phyloP scores from a whole-genome alignment of 1,139 yeast genomes.

The Candida sojae region DNA sequence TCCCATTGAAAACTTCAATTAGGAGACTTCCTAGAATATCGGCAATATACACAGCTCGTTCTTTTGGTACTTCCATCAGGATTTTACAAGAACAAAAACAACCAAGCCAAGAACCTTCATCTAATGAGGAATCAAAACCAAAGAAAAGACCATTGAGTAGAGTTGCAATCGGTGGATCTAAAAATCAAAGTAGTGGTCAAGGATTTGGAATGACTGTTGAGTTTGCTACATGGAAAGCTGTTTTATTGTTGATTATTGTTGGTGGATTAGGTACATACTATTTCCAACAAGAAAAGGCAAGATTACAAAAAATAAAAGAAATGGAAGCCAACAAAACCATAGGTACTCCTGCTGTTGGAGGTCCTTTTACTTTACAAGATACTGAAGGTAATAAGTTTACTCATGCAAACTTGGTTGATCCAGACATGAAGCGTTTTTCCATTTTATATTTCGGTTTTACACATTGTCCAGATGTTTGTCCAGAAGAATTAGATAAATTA shows the following conservation, averaged over 20 bases:
- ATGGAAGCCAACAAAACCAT: constrained; percentile 84
- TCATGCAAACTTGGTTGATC: constrained; percentile 68
- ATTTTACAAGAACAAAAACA: constrained; percentile 1
- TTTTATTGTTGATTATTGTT: constrained; percentile 58
- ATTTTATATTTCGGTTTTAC: constrained; percentile 92
- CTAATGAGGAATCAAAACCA: constrained; percentile 4
- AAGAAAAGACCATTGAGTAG: constrained; percentile 47
- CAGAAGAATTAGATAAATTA: constrained; percentile 92
- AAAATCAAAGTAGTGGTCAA: constrained; percentile 22
- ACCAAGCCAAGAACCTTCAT: neutral
- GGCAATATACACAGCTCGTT: neutral
- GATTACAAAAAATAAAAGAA: constrained; percentile 70
- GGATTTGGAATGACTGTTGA: constrained; percentile 46
- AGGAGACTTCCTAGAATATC: neutral
- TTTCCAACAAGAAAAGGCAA: constrained; percentile 72
- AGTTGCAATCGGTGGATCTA: constrained; percentile 48
- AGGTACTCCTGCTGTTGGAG: constrained; percentile 94
- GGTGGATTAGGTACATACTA: constrained; percentile 74
- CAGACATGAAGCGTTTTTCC: constrained; percentile 56
- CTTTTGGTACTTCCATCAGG: neutral
- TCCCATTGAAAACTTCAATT: neutral
- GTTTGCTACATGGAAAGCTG: constrained; percentile 88
- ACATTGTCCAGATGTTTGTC: constrained; percentile 97
- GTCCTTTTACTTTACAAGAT: constrained; percentile 76
- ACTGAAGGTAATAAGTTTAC: constrained; percentile 73